Evolutionary conservation across 1,284 basidiomycete genomes (phyloP).

Genomic region (Ceratobasidium sp.): DNA sequence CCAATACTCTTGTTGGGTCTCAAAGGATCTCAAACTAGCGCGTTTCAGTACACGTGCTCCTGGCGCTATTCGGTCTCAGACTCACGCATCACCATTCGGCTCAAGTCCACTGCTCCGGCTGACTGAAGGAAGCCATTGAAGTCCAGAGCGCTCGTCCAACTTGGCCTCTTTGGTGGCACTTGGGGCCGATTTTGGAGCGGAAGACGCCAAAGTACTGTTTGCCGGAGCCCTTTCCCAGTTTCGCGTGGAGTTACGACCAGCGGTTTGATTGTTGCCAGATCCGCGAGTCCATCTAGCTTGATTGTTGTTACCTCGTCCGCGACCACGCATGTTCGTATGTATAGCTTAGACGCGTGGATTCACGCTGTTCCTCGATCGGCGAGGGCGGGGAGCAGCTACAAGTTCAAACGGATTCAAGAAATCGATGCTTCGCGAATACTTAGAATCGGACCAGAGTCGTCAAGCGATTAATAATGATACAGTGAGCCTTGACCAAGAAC

Average conservation of each 20-base stretch:
- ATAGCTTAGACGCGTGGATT: no score
- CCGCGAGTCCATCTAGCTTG: neutral
- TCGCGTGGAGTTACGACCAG: slow-evolving; percentile 15
- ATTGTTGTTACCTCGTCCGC: slow-evolving; percentile 2
- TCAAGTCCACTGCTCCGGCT: slow-evolving; percentile 29
- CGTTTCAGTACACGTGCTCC: neutral
- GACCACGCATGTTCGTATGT: slow-evolving; percentile 11
- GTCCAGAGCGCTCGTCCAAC: neutral
- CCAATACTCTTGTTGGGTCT: slow-evolving; percentile 25
- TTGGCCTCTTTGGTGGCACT: neutral
- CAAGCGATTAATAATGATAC: no score
- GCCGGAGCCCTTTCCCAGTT: slow-evolving; percentile 18
- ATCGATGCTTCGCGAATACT: no score
- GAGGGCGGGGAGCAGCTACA: no score
- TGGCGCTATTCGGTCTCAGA: neutral
- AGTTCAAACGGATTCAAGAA: no score
- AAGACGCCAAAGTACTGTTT: neutral
- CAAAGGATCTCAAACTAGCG: slow-evolving; percentile 12
- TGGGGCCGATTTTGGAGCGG: neutral
- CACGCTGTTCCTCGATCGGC: no score
- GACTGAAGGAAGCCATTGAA: slow-evolving; percentile 22
- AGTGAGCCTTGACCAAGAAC: no score
- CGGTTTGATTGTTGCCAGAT: neutral
- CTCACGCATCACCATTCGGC: slow-evolving; percentile 32
- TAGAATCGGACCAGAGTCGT: no score